Evolutionary conservation across 345 rosid genomes (phyloP), one percentile per base, ranked within the genome.

Genomic region (Nephelium lappaceum): DNA sequence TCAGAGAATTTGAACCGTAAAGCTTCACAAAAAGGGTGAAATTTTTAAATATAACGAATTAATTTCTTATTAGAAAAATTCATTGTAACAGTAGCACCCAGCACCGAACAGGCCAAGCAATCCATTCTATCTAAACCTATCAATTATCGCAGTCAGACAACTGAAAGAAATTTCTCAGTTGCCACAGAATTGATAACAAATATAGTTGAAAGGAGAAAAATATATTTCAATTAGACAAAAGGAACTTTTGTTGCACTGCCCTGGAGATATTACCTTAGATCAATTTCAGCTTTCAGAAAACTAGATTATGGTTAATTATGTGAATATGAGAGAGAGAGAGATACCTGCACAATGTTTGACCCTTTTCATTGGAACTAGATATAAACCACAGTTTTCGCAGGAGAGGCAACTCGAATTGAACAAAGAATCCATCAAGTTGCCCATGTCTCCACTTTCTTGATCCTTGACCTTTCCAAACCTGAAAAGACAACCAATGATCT

Each of bases 401-500:
- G 65, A 72, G 69, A 14, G 92, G 91, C 31, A 94, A 90, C 80
- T 96, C 99, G 78, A 88, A 94, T 81, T 94, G 99, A 83, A 96
- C 88, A 79, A 94, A 96, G 85, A 96, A 91, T 69, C 99, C 98
- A 84, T 96, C 98, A 63, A 86, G 88, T 78, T 84, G 94, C 72
- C 98, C 97, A 21, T 91, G 95, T 80, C 77, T 96, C 99, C 99
- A 96, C 86, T 96, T 96, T 86, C 99, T 93, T 58, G 97, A 91
- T 67, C 99, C 99, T 86, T 91, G 95, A 79, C 99, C 99, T 90
- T 91, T 95, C 98, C 98, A 95, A 67, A 95, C 93, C 98, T 95
- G 81, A 66, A 69, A 80, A 64, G 71, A 53, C 19, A 72, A 73
- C 41, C 70, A 64, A 41, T 27, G 5, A 79, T 36, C 18, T 45